phyloP scores from a whole-genome alignment of 192 early-diverging fungal species.

The Entomortierella chlamydospora region DNA sequence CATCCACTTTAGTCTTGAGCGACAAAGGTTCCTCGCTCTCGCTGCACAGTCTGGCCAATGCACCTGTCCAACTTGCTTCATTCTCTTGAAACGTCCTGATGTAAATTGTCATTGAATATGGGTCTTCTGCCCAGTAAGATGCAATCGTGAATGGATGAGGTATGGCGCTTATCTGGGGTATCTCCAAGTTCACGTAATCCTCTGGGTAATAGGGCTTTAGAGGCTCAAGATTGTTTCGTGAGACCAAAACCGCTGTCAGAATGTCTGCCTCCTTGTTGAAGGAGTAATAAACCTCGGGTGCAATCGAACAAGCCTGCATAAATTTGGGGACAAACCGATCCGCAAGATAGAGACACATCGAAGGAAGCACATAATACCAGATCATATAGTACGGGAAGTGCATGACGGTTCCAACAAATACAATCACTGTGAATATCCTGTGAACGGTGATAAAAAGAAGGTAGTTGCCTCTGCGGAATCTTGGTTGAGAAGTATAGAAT shows the following conservation, averaged over 20 bases:
- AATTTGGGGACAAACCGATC: conserved; percentile 48
- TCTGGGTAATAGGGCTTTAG: conserved; percentile 46
- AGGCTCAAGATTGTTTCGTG: conserved; percentile 26
- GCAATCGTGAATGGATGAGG: conserved; percentile 49
- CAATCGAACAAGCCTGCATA: conserved; percentile 29
- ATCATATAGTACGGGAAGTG: conserved; percentile 50
- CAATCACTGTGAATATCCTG: conserved; percentile 32
- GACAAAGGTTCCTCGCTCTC: conserved; percentile 7
- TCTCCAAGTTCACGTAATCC: conserved; percentile 45
- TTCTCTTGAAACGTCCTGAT: conserved; percentile 44
- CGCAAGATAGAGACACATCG: conserved; percentile 39
- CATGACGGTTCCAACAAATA: conserved; percentile 44
- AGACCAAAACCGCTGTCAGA: conserved; percentile 22
- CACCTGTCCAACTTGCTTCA: conserved; percentile 37
- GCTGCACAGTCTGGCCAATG: conserved; percentile 22
- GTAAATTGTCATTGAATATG: conserved; percentile 50
- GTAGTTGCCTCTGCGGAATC: conserved; percentile 23
- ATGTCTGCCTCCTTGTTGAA: conserved; percentile 47
- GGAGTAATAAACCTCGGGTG: conserved; percentile 19
- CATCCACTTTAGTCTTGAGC: conserved; percentile 34
- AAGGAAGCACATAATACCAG: conserved; percentile 51
- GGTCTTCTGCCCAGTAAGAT: conserved; percentile 49
- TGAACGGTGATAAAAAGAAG: conserved; percentile 29
- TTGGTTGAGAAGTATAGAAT: conserved; percentile 12
- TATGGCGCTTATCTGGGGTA: conserved; percentile 33